Evolutionary conservation across 306 rosid species (phyloP).

Genomic region (Potentilla sterilis): DNA sequence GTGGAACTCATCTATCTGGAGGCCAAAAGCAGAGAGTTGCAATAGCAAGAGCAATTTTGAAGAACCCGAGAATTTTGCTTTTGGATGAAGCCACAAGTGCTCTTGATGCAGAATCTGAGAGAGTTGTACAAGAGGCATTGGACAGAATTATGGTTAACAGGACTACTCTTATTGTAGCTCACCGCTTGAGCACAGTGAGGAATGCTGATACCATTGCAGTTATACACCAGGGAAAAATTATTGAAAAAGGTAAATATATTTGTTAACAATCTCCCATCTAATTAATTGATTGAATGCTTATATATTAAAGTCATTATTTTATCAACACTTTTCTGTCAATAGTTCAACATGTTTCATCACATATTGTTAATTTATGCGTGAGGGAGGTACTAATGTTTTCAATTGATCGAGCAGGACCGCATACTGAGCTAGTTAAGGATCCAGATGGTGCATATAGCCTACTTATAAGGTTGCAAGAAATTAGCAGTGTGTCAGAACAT

Average conservation of each 20-base stretch:
- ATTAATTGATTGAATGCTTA: neutral
- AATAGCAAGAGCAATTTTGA: conserved; percentile 53
- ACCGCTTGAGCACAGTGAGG: conserved; percentile 48
- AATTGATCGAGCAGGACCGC: conserved; percentile 50
- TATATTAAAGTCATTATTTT: neutral
- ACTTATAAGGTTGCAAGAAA: conserved; percentile 58
- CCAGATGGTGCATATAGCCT: conserved; percentile 72
- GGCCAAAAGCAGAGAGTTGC: conserved; percentile 65
- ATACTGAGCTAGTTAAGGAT: conserved; percentile 48
- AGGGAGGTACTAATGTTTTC: neutral
- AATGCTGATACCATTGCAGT: conserved; percentile 52
- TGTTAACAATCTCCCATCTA: neutral
- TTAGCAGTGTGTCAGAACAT: conserved; percentile 32
- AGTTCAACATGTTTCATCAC: neutral
- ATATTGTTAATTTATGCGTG: neutral
- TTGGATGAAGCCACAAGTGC: conserved; percentile 63
- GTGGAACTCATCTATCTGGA: conserved; percentile 72
- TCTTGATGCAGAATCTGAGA: conserved; percentile 57
- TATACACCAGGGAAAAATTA: conserved; percentile 44
- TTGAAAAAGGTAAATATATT: conserved; percentile 37
- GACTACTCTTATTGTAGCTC: conserved; percentile 49
- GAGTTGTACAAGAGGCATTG: conserved; percentile 49
- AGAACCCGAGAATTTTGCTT: conserved; percentile 48
- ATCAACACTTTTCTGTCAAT: neutral
- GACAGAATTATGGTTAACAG: conserved; percentile 46